Base-by-base conservation (phyloP, 345 rosid species). In the Linum lewisii region DNA sequence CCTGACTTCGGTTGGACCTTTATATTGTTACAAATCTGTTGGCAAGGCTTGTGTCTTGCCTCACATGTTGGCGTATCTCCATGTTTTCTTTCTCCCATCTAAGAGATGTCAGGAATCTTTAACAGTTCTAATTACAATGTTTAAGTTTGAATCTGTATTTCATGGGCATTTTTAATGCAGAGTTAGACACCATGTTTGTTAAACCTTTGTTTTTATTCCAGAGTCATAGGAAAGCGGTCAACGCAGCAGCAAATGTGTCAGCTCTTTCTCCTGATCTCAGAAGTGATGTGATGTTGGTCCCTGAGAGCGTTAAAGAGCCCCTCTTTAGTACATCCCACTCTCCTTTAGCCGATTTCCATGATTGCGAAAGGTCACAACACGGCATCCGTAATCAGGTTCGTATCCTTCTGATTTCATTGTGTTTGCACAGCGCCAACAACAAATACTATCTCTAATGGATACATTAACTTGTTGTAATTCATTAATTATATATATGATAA, bases 341-440 rank as follows among this genome's bases (percentile, higher is more conserved):
- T 42, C 96, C 96, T 57, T 57, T 90, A 76, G 77, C 84, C 60
- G 81, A 72, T 81, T 93, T 90, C 76, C 99, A 93, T 66, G 61
- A 68, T 51, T 69, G 57, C 59, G 97, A 93, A 80, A 82, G 90
- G 73, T 66, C 77, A 62, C 81, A 73, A 60, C 82, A 84, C 32
- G 78, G 77, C 61, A 70, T 64, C 44, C 59, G 81, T 26, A 60
- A 38, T 69, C 80, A 82, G 99, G 99, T 90, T 62, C 59, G 72
- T 67, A 23, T 37, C 45, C 23, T 15, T n/a, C 18, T 19, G 6
- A 23, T 24, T 37, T 62, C 34, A 29, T 29, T 29, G 34, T 29
- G 34, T n/a, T n/a, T n/a, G n/a, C n/a, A n/a, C n/a, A n/a, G n/a
- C n/a, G n/a, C n/a, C n/a, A n/a, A n/a, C n/a, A n/a, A n/a, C n/a